phyloP scores from a whole-genome alignment of 2,329 filamentous ascomycete species.

The Arthroderma uncinatum region DNA sequence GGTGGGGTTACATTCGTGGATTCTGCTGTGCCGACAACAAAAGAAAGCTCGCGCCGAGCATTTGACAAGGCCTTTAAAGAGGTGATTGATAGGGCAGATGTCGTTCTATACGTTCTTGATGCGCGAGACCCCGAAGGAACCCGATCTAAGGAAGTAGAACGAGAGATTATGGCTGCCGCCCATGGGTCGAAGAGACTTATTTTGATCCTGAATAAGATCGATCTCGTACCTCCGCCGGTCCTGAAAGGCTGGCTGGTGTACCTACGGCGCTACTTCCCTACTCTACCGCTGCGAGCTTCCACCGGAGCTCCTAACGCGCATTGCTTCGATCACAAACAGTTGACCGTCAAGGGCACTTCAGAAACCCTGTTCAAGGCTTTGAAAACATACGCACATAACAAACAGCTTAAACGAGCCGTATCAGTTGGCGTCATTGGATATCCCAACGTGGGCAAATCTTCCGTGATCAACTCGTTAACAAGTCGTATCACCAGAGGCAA shows the following conservation, averaged over 20 bases:
- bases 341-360: conserved; percentile 78
- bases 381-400: conserved; percentile 74
- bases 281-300: conserved; percentile 75
- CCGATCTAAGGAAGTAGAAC: conserved; percentile 79
- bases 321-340: conserved; percentile 81
- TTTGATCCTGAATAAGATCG: conserved; percentile 90
- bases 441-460: conserved; percentile 92
- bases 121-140: conserved; percentile 86
- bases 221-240: conserved; percentile 70
- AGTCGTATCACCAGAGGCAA: conserved; percentile 56
- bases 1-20: conserved; percentile 42
- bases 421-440: conserved; percentile 92
- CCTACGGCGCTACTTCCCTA: conserved; percentile 81
- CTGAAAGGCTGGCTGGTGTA: conserved; percentile 76
- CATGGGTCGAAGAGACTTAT: conserved; percentile 77
- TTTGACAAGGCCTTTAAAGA: conserved; percentile 96
- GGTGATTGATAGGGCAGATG: conserved; percentile 78
- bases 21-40: conserved; percentile 29
- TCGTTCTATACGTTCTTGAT: conserved; percentile 85
- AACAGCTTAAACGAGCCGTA: conserved; percentile 77
- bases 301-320: conserved; percentile 73
- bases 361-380: conserved; percentile 76
- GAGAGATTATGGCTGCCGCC: conserved; percentile 79
- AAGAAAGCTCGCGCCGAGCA: conserved; percentile 64
- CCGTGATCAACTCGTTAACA: conserved; percentile 86